phyloP scores from a whole-genome alignment of 768 basidiomycete genomes.

The Collybiopsis confluens region DNA sequence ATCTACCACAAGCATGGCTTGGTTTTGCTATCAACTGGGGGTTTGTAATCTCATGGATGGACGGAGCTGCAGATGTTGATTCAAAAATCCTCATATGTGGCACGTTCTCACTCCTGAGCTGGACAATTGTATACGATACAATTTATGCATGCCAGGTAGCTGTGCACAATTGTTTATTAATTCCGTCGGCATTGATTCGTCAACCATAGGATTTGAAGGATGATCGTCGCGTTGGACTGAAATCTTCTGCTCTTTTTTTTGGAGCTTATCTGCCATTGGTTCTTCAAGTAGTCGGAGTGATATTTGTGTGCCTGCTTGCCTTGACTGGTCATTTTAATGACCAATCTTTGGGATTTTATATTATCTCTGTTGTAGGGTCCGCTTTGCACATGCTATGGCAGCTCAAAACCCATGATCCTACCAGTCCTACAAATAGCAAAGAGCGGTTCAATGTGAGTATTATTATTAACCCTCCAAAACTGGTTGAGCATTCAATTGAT shows the following conservation, averaged over 20 bases:
- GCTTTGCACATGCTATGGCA: conserved; percentile 15
- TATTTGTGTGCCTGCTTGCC: conserved; percentile 20
- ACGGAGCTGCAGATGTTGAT: conserved; percentile 10
- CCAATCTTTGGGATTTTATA: conserved; percentile 16
- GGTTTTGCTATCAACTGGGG: conserved; percentile 19
- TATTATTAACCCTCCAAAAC: no score
- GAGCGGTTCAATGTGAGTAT: conserved; percentile 5
- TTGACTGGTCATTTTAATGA: conserved; percentile 22
- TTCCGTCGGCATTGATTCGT: not conserved
- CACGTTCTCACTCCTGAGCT: conserved; percentile 8
- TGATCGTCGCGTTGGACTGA: conserved; percentile 53
- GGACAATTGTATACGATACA: conserved; percentile 33
- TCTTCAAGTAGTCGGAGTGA: conserved; percentile 34
- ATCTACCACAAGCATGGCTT: conserved; percentile 25
- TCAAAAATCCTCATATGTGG: conserved; percentile 2
- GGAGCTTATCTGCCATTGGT: conserved; percentile 38
- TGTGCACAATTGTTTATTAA: not conserved
- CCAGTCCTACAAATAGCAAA: conserved; percentile 16
- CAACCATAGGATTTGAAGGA: conserved; percentile 55
- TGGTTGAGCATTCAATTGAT: no score
- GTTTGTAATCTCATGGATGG: conserved; percentile 17
- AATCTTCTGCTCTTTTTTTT: conserved; percentile 62
- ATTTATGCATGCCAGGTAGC: conserved; percentile 49
- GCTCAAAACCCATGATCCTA: conserved; percentile 13
- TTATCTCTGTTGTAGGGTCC: conserved; percentile 14